Conservation (phyloP, 2,329 filamentous ascomycete species). For the Scedosporium aurantiacum region DNA sequence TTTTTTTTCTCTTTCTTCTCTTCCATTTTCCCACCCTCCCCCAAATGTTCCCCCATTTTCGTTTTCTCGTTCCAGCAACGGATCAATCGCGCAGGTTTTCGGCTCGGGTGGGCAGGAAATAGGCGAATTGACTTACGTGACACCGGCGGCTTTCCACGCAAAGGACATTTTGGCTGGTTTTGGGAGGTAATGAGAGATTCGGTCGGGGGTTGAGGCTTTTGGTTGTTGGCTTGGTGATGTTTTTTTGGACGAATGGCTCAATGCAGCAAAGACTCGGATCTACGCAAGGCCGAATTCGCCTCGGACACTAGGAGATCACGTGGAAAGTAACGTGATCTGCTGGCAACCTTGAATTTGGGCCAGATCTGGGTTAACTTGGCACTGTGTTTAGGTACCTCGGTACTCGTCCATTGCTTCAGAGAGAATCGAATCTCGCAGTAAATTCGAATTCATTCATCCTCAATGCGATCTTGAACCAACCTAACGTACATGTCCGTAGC, state of each 20-base stretch:
- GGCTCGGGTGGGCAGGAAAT: neutral
- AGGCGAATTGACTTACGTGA: slow-evolving; percentile 59
- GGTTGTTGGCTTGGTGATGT: slow-evolving; percentile 4
- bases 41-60: too few species aligned
- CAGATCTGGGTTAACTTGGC: neutral
- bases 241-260: slow-evolving; percentile 2
- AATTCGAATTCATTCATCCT: neutral
- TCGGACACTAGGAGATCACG: slow-evolving; percentile 1
- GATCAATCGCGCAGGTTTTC: neutral
- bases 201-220: slow-evolving; percentile 1
- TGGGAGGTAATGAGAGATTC: neutral
- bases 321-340: neutral
- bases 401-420: neutral
- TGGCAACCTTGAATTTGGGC: neutral
- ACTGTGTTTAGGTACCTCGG: neutral
- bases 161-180: slow-evolving; percentile 67
- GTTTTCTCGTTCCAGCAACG: neutral
- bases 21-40: neutral
- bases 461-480: neutral
- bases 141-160: slow-evolving; percentile 95
- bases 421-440: neutral
- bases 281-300: slow-evolving; percentile 6
- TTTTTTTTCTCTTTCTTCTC: slow-evolving; percentile 11
- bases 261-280: slow-evolving; percentile 4
- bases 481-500: neutral